Evolutionary conservation across 208 protist species (phyloP), one percentile per base, ranked within the genome.

Genomic region (Endotrypanum monterogeii): DNA sequence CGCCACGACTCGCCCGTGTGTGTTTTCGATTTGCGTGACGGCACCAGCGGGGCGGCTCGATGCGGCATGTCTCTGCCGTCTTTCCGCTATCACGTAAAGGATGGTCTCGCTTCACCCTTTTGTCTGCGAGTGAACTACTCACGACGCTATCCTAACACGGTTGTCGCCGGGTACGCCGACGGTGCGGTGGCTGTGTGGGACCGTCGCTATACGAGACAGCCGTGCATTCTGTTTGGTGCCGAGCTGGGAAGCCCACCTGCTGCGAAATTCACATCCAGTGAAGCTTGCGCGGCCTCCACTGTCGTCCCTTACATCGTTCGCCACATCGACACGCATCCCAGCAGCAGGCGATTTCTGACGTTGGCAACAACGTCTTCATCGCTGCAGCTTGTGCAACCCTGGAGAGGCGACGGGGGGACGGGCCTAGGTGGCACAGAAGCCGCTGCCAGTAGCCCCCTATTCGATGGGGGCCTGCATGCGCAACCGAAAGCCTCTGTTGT

Each of bases 151-250:
- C 76, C 88, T 2, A 78, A 93, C 54, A 74, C 85, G 48, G 66
- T 93, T 8, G 79, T 88, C 56, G 84, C 83, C 1, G 91, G 85
- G 30, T 92, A 93, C 78, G 80, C 84, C 62, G 84, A 80, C 32
- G 80, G 79, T 32, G 68, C 79, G 9, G 89, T 86, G 18, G 81
- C 87, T 28, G 69, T 87, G 52, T 87, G 79, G 79, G 83, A 87
- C 65, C 52, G 72, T 37, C 83, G 83, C 35, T 70, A 74, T 68
- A 46, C 62, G 30, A 55, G 67, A 51, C 57, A 71, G 39, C 83
- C 83, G 20, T 65, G 58, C 50, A 41, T 78, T 32, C 57, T 74
- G 51, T 77, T 74, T 50, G 72, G 71, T 23, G 54, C 58, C 18
- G 75, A 57, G 61, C 50, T 73, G 54, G 69, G 39, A 39, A 73